Conservation (phyloP, 305 asterid genomes). For the Coffea humblotiana region DNA sequence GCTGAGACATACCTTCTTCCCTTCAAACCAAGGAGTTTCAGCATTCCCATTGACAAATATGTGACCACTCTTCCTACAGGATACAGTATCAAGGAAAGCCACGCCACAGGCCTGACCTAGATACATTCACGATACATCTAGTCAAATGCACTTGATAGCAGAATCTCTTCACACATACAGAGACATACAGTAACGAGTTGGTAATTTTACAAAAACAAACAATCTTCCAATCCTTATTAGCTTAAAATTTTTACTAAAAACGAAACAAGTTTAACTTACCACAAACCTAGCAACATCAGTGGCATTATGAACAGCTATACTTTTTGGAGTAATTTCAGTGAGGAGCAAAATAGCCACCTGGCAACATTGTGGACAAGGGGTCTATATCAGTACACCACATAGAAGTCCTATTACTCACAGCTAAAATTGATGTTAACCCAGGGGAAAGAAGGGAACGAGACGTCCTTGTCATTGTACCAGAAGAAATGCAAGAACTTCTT, state of each 20-base stretch:
- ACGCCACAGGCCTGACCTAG: conserved; percentile 99
- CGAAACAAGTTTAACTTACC: conserved; percentile 56
- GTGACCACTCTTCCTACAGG: conserved; percentile 99
- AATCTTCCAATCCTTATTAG: not conserved
- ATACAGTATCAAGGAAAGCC: conserved; percentile 92
- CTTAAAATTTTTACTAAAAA: not conserved
- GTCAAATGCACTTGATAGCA: conserved; percentile 26
- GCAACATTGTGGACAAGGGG: conserved; percentile 22
- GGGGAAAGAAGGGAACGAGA: not conserved
- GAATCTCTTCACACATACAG: not conserved
- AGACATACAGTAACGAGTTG: not conserved
- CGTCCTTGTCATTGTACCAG: not conserved
- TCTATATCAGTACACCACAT: conserved; percentile 6
- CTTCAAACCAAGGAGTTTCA: conserved; percentile 90
- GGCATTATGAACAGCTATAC: conserved; percentile 99
- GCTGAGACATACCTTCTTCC: conserved; percentile 71
- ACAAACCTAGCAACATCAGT: conserved; percentile 94
- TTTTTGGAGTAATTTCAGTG: conserved; percentile 98
- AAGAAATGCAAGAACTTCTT: not conserved
- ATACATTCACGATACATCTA: conserved; percentile 37
- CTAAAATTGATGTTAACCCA: not conserved
- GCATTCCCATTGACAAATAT: conserved; percentile 97
- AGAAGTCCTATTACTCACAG: not conserved
- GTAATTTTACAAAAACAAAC: not conserved
- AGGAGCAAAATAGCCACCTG: conserved; percentile 96